Evolutionary conservation across 805 yeast genomes (phyloP).

Genomic region (Sugiyamaella boreocaroliniensis): DNA sequence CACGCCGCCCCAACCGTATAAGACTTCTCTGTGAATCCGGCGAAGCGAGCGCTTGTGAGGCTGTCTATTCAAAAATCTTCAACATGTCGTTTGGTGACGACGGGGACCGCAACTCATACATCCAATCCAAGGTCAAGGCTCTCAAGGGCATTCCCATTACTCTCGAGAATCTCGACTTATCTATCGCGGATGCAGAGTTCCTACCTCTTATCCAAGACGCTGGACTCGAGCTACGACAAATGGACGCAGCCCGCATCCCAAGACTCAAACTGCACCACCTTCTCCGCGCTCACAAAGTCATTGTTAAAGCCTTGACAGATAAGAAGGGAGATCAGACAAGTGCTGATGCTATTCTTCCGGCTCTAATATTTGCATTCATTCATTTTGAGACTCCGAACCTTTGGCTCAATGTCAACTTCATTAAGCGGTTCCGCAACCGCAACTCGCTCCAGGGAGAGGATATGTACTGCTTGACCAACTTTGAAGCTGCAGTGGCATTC

Average conservation of each 20-base stretch:
- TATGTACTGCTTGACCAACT: conserved; percentile 37
- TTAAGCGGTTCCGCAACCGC: conserved; percentile 35
- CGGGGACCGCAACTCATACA: conserved; percentile 19
- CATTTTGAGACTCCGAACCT: conserved; percentile 28
- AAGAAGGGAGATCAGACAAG: conserved; percentile 18
- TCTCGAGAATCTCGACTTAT: conserved; percentile 28
- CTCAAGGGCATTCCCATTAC: conserved; percentile 24
- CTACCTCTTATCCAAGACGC: conserved; percentile 13
- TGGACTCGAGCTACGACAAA: conserved; percentile 14
- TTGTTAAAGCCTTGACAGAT: conserved; percentile 27
- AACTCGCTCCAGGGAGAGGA: conserved; percentile 32
- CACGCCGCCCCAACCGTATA: conserved; percentile 22
- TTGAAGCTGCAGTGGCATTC: conserved; percentile 38
- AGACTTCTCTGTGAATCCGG: conserved; percentile 27
- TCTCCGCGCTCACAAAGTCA: conserved; percentile 31
- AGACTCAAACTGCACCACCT: conserved; percentile 30
- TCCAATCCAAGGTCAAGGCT: conserved; percentile 25
- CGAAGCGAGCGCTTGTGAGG: conserved; percentile 32
- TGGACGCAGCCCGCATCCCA: conserved; percentile 30
- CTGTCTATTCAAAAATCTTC: conserved; percentile 33
- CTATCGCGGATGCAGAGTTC: conserved; percentile 9
- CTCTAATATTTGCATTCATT: conserved; percentile 31
- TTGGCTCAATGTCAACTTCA: conserved; percentile 33
- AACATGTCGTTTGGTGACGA: conserved; percentile 26
- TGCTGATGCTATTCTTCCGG: conserved; percentile 37